Conservation (phyloP, 192 early-diverging fungal species). For the Jimgerdemannia flammicorona region DNA sequence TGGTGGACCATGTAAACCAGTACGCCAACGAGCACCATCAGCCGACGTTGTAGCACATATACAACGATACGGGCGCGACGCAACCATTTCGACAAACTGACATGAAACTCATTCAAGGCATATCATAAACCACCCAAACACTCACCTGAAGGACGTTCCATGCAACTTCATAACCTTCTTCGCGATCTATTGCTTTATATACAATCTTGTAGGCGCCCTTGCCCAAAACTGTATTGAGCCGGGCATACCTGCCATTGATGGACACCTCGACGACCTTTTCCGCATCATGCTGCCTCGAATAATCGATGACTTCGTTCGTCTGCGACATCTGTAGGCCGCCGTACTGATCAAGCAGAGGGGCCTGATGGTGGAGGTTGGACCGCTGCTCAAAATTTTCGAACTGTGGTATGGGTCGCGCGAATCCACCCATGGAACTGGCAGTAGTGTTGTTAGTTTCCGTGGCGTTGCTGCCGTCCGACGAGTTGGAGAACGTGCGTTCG, state of each 20-base stretch:
- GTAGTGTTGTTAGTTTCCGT: not conserved
- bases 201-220: conserved; percentile 88
- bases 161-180: conserved; percentile 87
- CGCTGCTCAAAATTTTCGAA: not conserved
- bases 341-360: not conserved
- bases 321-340: conserved; percentile 18
- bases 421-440: not conserved
- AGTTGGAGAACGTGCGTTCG: not conserved
- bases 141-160: conserved; percentile 55
- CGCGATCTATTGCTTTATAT: conserved; percentile 82
- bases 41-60: no score
- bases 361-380: not conserved
- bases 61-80: no score
- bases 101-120: not conserved
- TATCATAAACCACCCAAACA: not conserved
- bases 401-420: not conserved
- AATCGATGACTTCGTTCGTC: conserved; percentile 43
- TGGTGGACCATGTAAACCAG: no score
- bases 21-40: no score
- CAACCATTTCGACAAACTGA: not conserved
- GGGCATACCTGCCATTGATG: conserved; percentile 45
- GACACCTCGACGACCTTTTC: conserved; percentile 55
- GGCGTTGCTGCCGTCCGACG: not conserved
- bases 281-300: conserved; percentile 40
- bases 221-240: conserved; percentile 61